Evolutionary conservation across 164 flowering plant species (phyloP).

Genomic region (Piper betle): DNA sequence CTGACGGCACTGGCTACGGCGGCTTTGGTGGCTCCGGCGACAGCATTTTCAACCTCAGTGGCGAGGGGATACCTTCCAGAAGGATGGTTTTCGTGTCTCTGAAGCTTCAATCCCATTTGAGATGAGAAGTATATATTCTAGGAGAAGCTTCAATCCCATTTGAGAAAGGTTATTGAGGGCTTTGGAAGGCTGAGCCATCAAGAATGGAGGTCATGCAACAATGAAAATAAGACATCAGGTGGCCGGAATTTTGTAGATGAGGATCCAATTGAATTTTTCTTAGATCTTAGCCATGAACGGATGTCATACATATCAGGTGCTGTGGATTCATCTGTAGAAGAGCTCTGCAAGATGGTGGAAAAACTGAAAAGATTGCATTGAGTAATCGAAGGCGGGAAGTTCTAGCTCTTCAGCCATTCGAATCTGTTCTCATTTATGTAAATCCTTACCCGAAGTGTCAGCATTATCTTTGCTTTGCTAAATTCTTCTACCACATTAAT

Average conservation of each 20-base stretch:
- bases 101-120: conserved; percentile 81
- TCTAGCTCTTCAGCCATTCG: no score
- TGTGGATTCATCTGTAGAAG: conserved; percentile 68
- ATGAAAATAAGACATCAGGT: conserved; percentile 75
- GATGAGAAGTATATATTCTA: conserved; percentile 66
- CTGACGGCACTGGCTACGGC: no score
- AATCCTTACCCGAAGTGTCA: no score
- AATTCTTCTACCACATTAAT: no score
- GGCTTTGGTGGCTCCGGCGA: no score
- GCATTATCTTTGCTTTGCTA: no score
- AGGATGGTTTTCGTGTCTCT: no score
- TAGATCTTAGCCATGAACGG: conserved; percentile 64
- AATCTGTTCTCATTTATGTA: no score
- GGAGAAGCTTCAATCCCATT: conserved; percentile 69
- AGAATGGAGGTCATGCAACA: conserved; percentile 89
- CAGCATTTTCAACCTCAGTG: no score
- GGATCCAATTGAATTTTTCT: conserved; percentile 84
- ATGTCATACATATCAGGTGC: conserved; percentile 80
- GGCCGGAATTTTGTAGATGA: conserved; percentile 84
- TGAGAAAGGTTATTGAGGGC: conserved; percentile 85
- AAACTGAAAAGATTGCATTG: conserved; percentile 85
- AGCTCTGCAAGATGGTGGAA: conserved; percentile 92
- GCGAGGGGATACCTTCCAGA: no score
- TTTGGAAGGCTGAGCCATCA: conserved; percentile 95
- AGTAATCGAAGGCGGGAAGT: no score